These are phyloP conservation scores for Omphalea diandra DNA, from an alignment of 441 rosid genomes.

Conservation along the genomic window DNA sequence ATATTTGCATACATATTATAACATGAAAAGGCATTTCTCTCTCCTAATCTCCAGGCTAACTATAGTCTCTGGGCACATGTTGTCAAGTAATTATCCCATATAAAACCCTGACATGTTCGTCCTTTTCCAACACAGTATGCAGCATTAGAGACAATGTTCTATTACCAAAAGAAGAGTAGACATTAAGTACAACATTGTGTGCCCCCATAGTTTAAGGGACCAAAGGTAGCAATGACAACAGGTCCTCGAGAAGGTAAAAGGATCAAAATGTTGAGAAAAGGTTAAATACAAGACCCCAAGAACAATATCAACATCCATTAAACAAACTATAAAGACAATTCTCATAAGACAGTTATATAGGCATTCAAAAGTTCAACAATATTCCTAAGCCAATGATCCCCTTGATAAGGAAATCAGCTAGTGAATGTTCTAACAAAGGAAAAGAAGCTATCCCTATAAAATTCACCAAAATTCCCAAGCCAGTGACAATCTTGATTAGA, in stretches of 20 bases:
- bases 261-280: not conserved
- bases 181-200: no score
- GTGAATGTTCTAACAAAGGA: not conserved
- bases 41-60: not conserved
- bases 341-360: no score
- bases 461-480: no score
- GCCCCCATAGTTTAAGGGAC: not conserved
- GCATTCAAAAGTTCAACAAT: not conserved
- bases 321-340: no score
- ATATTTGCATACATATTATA: not conserved
- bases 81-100: no score
- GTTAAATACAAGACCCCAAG: not conserved
- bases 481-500: no score
- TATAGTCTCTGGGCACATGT: no score
- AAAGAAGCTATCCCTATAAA: not conserved
- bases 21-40: not conserved
- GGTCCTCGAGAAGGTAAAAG: not conserved
- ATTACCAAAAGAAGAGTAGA: no score
- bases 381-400: not conserved
- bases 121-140: no score
- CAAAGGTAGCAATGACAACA: not conserved
- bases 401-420: not conserved
- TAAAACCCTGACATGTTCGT: no score
- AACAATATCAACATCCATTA: not conserved
- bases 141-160: no score